Evolutionary conservation across 2,329 filamentous ascomycete species (phyloP).

Genomic region (Periconia macrospinosa): DNA sequence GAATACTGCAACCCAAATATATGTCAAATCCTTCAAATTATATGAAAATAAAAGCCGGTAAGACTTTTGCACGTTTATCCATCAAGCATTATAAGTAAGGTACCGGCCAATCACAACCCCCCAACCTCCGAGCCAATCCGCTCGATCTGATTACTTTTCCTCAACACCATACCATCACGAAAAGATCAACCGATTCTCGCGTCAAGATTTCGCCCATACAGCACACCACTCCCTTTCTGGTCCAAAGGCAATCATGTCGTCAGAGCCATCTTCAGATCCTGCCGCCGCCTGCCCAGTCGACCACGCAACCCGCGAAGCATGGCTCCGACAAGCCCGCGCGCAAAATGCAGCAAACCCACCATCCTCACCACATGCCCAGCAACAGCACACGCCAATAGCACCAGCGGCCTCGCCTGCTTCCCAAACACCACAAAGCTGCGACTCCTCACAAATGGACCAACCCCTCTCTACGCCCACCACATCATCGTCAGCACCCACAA

Average conservation of each 20-base stretch:
- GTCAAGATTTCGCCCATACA: background rate
- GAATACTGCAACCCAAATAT: too few relatives aligned
- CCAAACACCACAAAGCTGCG: conserved; percentile 35
- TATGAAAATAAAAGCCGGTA: too few relatives aligned
- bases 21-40: too few relatives aligned
- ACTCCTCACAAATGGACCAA: conserved; percentile 42
- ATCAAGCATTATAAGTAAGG: background rate
- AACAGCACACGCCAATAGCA: conserved; percentile 30
- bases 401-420: conserved; percentile 28
- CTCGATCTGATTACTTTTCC: background rate
- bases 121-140: background rate
- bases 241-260: conserved; percentile 20
- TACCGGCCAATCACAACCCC: conserved; percentile 2
- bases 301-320: conserved; percentile 82
- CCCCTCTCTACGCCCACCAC: conserved; percentile 14
- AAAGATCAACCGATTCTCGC: background rate
- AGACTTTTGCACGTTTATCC: too few relatives aligned
- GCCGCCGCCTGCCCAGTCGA: conserved; percentile 76
- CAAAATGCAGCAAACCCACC: conserved; percentile 19
- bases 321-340: conserved; percentile 71
- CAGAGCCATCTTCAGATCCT: conserved; percentile 37
- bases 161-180: background rate
- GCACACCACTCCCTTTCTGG: background rate
- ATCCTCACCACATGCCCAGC: conserved; percentile 26
- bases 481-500: conserved; percentile 20